A percentile compares a stretch with the other conserved stretches of the same genome.
Conservation (phyloP, 2,329 filamentous ascomycete species). For the Penicillium sp. region DNA sequence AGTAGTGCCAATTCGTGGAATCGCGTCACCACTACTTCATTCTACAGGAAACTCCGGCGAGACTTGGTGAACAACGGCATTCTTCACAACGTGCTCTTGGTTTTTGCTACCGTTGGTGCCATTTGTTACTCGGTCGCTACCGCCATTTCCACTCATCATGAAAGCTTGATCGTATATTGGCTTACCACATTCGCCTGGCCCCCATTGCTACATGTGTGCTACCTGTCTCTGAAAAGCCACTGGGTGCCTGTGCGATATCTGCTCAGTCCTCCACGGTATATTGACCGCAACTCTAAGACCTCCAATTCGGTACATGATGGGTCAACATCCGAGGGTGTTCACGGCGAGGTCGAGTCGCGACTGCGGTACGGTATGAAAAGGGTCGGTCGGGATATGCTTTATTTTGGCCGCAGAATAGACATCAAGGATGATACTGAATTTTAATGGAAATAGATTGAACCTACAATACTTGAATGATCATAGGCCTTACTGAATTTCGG, state of each 20-base stretch:
- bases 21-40: slow-evolving; percentile 2
- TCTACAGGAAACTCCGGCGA: slow-evolving; percentile 6
- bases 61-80: slow-evolving; percentile 20
- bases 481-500: neutral
- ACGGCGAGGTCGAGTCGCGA: neutral
- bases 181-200: slow-evolving; percentile 22
- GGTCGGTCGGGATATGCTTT: neutral
- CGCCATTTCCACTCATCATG: neutral
- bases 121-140: neutral
- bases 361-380: neutral
- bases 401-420: neutral
- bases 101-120: slow-evolving; percentile 10
- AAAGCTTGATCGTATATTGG: neutral
- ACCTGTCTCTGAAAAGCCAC: slow-evolving; percentile 15
- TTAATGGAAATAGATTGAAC: neutral
- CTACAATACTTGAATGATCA: neutral
- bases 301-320: neutral
- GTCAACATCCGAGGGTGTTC: neutral
- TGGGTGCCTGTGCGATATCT: slow-evolving; percentile 23
- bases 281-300: neutral
- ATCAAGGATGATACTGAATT: neutral
- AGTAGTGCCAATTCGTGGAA: slow-evolving; percentile 27
- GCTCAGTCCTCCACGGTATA: slow-evolving; percentile 16
- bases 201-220: slow-evolving; percentile 20
- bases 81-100: slow-evolving; percentile 13